phyloP scores from a whole-genome alignment of 2,329 filamentous ascomycete genomes.

The Fusarium musae region DNA sequence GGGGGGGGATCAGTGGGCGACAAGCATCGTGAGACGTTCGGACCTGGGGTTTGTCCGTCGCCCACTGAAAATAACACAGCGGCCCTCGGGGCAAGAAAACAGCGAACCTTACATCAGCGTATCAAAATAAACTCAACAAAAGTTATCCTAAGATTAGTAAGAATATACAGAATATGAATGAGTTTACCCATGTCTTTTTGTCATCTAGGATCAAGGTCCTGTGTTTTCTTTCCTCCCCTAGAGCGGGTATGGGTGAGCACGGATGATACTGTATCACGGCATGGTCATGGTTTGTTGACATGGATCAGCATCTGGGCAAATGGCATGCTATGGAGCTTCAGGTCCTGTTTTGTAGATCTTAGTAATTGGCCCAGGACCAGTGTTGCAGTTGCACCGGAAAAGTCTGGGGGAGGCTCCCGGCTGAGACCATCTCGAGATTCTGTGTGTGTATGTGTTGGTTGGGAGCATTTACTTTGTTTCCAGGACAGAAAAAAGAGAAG shows the following conservation, averaged over 20 bases:
- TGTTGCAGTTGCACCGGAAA: neutral
- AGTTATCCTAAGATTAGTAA: no score
- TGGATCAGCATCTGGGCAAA: neutral
- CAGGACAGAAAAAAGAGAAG: neutral
- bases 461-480: neutral
- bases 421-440: constrained; percentile 2
- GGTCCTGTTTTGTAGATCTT: constrained; percentile 12
- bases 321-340: constrained; percentile 11
- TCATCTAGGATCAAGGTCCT: no score
- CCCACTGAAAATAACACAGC: neutral
- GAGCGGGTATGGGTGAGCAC: constrained; percentile 16
- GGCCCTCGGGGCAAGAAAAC: no score
- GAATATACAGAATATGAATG: no score
- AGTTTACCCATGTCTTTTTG: no score
- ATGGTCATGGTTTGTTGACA: constrained; percentile 5
- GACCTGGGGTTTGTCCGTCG: constrained; percentile 12
- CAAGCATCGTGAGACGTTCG: constrained; percentile 36
- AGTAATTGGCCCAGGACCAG: constrained; percentile 4
- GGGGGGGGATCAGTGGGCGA: neutral
- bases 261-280: constrained; percentile 13
- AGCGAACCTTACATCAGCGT: no score
- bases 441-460: neutral
- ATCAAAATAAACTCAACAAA: no score
- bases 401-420: constrained; percentile 10
- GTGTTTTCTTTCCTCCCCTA: no score